Base-by-base conservation (phyloP, 2,329 filamentous ascomycete genomes). In the Aspergillus quadricinctus region DNA sequence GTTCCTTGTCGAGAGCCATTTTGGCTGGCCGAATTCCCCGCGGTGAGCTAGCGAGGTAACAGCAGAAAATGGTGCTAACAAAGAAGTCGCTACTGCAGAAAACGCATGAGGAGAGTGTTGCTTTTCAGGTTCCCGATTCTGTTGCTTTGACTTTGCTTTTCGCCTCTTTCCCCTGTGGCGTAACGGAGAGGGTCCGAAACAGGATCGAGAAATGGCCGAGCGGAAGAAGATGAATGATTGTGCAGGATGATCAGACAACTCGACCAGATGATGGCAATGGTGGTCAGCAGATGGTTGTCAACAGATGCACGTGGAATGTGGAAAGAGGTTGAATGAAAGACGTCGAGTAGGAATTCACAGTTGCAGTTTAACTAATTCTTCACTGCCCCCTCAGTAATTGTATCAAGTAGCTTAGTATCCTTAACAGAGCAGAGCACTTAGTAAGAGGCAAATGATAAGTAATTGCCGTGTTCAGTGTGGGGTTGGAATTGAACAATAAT, bases 1-100 rank as follows among this genome's bases (percentile, higher is more conserved):
- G 58, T 25, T 64, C 57, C 48, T 68, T 57, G 54, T 63, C 60
- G 46, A 64, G 51, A 25, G 51, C 57, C 64, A 64, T 66, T 19
- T 45, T 53, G 54, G 28, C 43, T 37, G 3, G n/a, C 50, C 17
- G 23, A 35, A 19, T 5, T 10, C 43, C 6, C 43, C 4, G 23
- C 43, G 27, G 11, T 10, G 25, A 11, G 21, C 11, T 27, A 25
- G 19, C 43, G 43, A 46, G 23, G 11, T 25, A 11, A 43, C 19
- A 43, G 40, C n/a, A 43, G 40, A 11, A 43, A 43, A 43, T 0
- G 8, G 21, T 21, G 2, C 40, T 2, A 19, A 19, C 40, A 21
- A n/a, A 43, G 40, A 21, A 19, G 10, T 43, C 3, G 21, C 40
- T 43, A 43, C 19, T 43, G 8, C 40, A 43, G 8, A 19, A 19